These are phyloP conservation scores for Monotropa hypopitys DNA, from an alignment of 179 eudicot species.

Conservation along the genomic window DNA sequence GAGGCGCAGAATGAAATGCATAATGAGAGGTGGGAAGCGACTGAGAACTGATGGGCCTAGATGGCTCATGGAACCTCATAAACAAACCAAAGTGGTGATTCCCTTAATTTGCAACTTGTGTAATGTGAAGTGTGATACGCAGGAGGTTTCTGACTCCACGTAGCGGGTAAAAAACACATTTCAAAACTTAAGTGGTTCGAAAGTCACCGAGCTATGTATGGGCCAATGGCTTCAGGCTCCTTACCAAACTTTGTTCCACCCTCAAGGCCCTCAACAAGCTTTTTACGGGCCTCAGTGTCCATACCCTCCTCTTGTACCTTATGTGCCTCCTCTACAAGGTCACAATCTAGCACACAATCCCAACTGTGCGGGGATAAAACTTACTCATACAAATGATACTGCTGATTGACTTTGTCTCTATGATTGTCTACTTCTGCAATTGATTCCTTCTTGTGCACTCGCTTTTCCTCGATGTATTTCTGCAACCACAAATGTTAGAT, in stretches of 20 bases:
- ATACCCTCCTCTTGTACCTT: constrained; percentile 10
- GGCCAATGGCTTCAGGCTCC: constrained; percentile 27
- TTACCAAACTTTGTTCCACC: constrained; percentile 16
- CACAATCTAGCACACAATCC: constrained; percentile 8
- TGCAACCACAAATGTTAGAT: no score
- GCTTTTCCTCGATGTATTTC: no score
- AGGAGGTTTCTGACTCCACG: constrained; percentile 27
- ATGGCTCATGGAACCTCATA: constrained; percentile 7
- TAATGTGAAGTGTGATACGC: constrained; percentile 35
- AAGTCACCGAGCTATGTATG: constrained; percentile 29
- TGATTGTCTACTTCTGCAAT: no score
- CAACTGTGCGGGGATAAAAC: no score
- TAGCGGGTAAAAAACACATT: constrained; percentile 31
- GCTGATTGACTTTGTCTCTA: no score
- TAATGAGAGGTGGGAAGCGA: constrained; percentile 27
- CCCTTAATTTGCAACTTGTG: constrained; percentile 32
- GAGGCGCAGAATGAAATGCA: constrained; percentile 21
- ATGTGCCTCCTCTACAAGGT: constrained; percentile 6
- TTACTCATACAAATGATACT: no score
- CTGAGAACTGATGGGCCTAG: constrained; percentile 8
- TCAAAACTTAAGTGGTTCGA: constrained; percentile 21
- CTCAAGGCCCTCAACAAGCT: constrained; percentile 16
- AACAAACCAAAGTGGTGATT: constrained; percentile 20
- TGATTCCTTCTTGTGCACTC: no score
- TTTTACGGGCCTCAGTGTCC: constrained; percentile 10